A percentile compares a stretch with the other conserved stretches of the same genome.
Evolutionary conservation across 345 rosid genomes (phyloP).

Genomic region (Aquilaria yunnanensis): DNA sequence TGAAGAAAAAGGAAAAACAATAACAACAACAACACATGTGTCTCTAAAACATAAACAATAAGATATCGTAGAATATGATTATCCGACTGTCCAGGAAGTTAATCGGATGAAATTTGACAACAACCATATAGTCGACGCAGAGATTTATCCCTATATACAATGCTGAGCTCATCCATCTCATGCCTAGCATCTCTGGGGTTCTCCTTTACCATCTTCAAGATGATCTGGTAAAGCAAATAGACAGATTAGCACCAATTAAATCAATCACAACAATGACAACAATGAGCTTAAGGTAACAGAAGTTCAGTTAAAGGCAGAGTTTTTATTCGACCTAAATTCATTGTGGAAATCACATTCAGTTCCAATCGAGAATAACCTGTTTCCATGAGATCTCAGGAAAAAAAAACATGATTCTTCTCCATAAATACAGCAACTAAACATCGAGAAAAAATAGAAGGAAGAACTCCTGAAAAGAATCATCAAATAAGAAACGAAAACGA

Average conservation of each 20-base stretch:
- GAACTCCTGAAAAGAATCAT: too few species aligned
- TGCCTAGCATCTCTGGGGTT: slow-evolving; percentile 97
- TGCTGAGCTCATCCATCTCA: slow-evolving; percentile 87
- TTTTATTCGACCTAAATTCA: background rate
- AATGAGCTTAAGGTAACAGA: too few species aligned
- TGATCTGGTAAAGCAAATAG: slow-evolving; percentile 48
- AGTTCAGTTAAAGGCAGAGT: background rate
- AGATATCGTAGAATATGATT: slow-evolving; percentile 4
- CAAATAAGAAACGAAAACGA: too few species aligned
- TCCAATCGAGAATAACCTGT: too few species aligned
- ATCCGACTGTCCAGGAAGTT: slow-evolving; percentile 80
- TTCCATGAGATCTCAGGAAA: too few species aligned
- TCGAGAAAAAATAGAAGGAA: too few species aligned
- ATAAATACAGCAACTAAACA: too few species aligned
- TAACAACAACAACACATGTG: background rate
- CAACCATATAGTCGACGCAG: slow-evolving; percentile 90
- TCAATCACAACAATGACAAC: background rate
- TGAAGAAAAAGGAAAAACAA: background rate
- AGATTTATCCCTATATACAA: slow-evolving; percentile 91
- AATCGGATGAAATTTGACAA: slow-evolving; percentile 88
- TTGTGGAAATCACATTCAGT: too few species aligned
- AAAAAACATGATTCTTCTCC: too few species aligned
- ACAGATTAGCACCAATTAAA: slow-evolving; percentile 12
- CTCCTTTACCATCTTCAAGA: slow-evolving; percentile 96
- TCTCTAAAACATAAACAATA: background rate